These are phyloP conservation scores for Penicillium cataractarum DNA, from an alignment of 495 filamentous ascomycete species.

Conservation along the genomic window DNA sequence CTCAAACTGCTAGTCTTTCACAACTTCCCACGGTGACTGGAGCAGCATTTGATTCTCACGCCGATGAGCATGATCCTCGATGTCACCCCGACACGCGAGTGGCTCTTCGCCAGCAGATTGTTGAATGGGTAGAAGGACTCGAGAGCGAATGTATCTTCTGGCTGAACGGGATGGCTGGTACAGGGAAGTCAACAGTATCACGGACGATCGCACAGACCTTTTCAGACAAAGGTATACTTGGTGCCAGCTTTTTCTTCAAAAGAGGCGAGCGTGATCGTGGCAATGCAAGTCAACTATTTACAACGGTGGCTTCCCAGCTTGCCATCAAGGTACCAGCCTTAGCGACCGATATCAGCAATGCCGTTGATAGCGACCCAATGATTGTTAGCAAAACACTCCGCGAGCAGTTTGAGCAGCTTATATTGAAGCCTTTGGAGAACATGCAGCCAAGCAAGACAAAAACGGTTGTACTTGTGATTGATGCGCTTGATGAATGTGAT, in stretches of 20 bases:
- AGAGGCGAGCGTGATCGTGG: conserved; percentile 46
- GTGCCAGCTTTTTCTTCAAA: conserved; percentile 52
- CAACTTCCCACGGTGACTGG: neutral
- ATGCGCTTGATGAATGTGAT: conserved; percentile 59
- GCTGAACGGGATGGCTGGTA: neutral
- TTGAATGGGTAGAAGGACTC: neutral
- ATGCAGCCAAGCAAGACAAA: neutral
- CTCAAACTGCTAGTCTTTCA: neutral
- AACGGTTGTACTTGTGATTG: conserved; percentile 47
- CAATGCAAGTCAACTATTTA: conserved; percentile 41
- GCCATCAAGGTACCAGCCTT: conserved; percentile 28
- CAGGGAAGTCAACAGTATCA: conserved; percentile 20
- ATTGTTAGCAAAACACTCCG: conserved; percentile 39
- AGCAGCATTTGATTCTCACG: neutral
- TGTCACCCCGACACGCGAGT: neutral
- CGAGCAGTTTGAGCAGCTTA: conserved; percentile 54
- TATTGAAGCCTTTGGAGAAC: conserved; percentile 41
- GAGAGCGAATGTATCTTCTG: neutral
- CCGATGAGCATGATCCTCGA: neutral
- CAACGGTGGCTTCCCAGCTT: conserved; percentile 50
- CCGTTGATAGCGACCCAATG: conserved; percentile 36
- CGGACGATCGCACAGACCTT: conserved; percentile 29
- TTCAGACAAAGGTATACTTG: conserved; percentile 16
- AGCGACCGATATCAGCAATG: conserved; percentile 30
- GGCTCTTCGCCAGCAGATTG: neutral